Conservation (phyloP, 495 filamentous ascomycete genomes). For the Chaetomium cochliodes region DNA sequence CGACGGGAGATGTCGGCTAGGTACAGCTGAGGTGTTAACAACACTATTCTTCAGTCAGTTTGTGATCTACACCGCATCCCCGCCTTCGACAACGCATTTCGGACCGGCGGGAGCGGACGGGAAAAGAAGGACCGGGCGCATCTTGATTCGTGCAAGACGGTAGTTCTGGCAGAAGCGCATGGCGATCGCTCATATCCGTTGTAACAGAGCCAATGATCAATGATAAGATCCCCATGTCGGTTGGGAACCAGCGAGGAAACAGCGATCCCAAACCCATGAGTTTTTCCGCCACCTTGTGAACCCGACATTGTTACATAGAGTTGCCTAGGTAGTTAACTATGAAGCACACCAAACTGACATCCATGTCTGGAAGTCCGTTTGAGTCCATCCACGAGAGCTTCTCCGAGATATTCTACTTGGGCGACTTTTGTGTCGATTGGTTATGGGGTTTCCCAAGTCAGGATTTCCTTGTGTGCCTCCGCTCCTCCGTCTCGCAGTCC, state of each 20-base stretch:
- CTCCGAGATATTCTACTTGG: background rate
- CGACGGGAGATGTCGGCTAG: background rate
- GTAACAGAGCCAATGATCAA: background rate
- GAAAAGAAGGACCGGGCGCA: background rate
- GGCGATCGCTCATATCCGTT: slow-evolving; percentile 7
- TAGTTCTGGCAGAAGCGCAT: background rate
- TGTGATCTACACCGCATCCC: slow-evolving; percentile 7
- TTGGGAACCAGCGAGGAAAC: background rate
- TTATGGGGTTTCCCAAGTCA: too few relatives aligned
- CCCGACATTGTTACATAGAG: too few relatives aligned
- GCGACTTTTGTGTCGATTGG: too few relatives aligned
- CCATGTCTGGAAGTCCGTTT: background rate
- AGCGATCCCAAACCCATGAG: background rate
- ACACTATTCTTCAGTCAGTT: background rate
- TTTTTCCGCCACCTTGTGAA: background rate
- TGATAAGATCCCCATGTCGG: slow-evolving; percentile 1
- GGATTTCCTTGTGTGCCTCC: too few relatives aligned
- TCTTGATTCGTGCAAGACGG: background rate
- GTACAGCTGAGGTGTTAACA: background rate
- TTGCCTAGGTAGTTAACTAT: too few relatives aligned
- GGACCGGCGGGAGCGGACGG: background rate
- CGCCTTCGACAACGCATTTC: background rate
- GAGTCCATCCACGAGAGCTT: background rate
- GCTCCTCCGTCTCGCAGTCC: too few relatives aligned
- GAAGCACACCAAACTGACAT: background rate